phyloP scores from a whole-genome alignment of 2,329 filamentous ascomycete species.

The Trichophyton mentagrophytes region DNA sequence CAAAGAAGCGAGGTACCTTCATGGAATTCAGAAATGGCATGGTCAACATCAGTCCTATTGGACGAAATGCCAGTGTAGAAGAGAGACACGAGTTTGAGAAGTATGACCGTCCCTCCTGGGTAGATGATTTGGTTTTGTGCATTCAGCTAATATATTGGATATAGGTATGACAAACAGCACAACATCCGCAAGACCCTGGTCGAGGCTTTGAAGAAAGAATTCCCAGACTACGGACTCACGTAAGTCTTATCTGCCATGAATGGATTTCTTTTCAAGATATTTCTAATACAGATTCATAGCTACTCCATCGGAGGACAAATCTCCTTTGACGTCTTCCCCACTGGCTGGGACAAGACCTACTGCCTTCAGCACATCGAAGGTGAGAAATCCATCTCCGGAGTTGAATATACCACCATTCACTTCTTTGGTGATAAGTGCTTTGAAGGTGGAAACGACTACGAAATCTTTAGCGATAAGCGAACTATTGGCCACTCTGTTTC shows the following conservation, averaged over 20 bases:
- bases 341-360: slow-evolving; percentile 98
- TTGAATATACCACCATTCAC: slow-evolving; percentile 72
- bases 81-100: slow-evolving; percentile 74
- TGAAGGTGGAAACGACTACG: slow-evolving; percentile 85
- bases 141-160: not conserved
- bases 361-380: slow-evolving; percentile 76
- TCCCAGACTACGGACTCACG: slow-evolving; percentile 73
- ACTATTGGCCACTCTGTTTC: slow-evolving; percentile 76
- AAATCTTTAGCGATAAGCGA: slow-evolving; percentile 74
- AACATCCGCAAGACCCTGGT: slow-evolving; percentile 68
- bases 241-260: slow-evolving; percentile 36
- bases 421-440: slow-evolving; percentile 97
- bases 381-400: slow-evolving; percentile 54
- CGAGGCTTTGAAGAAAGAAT: slow-evolving; percentile 61
- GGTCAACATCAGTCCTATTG: slow-evolving; percentile 50
- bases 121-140: not conserved
- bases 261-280: not conserved
- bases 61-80: slow-evolving; percentile 67
- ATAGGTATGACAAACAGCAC: slow-evolving; percentile 59
- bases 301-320: slow-evolving; percentile 96
- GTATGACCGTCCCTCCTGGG: slow-evolving; percentile 17
- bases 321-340: slow-evolving; percentile 95
- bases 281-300: slow-evolving; percentile 31
- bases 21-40: slow-evolving; percentile 54
- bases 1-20: slow-evolving; percentile 54